phyloP scores from a whole-genome alignment of 805 yeast species.

The Ogataea neopini region DNA sequence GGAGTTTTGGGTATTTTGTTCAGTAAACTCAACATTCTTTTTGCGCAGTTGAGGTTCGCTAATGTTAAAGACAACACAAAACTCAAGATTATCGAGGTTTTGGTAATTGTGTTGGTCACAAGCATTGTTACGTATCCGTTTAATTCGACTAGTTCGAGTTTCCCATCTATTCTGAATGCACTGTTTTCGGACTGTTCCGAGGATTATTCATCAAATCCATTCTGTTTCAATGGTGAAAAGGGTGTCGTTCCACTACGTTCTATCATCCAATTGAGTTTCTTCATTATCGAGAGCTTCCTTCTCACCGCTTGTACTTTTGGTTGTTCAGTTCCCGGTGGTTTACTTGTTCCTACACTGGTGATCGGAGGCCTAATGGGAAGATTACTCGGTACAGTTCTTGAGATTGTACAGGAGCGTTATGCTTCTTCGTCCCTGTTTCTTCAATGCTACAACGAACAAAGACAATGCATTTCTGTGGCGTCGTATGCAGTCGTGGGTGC shows the following conservation, averaged over 20 bases:
- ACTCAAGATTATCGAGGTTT: slow-evolving; percentile 47
- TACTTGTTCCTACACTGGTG: slow-evolving; percentile 61
- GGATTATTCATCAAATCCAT: slow-evolving; percentile 16
- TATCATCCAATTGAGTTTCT: slow-evolving; percentile 35
- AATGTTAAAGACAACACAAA: slow-evolving; percentile 29
- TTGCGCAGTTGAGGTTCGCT: slow-evolving; percentile 38
- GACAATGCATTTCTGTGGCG: slow-evolving; percentile 72
- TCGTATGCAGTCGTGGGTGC: slow-evolving; percentile 90
- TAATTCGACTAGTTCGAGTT: slow-evolving; percentile 52
- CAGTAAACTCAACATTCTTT: slow-evolving; percentile 46
- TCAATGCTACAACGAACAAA: slow-evolving; percentile 41
- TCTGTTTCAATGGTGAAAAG: slow-evolving; percentile 26
- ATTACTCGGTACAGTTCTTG: slow-evolving; percentile 52
- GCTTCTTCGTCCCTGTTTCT: slow-evolving; percentile 39
- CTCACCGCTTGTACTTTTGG: slow-evolving; percentile 74
- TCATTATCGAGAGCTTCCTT: slow-evolving; percentile 52
- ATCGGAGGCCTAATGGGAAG: slow-evolving; percentile 65
- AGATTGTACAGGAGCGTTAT: slow-evolving; percentile 44
- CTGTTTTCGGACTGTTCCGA: slow-evolving; percentile 67
- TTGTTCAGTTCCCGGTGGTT: slow-evolving; percentile 66
- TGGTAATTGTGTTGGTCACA: slow-evolving; percentile 49
- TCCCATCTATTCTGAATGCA: slow-evolving; percentile 56
- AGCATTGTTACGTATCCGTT: slow-evolving; percentile 57
- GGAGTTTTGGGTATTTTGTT: slow-evolving; percentile 64
- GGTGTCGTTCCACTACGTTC: slow-evolving; percentile 39